Evolutionary conservation across 805 yeast species (phyloP), one percentile per base, ranked within the genome.

Genomic region (Lachancea lanzarotensis): DNA sequence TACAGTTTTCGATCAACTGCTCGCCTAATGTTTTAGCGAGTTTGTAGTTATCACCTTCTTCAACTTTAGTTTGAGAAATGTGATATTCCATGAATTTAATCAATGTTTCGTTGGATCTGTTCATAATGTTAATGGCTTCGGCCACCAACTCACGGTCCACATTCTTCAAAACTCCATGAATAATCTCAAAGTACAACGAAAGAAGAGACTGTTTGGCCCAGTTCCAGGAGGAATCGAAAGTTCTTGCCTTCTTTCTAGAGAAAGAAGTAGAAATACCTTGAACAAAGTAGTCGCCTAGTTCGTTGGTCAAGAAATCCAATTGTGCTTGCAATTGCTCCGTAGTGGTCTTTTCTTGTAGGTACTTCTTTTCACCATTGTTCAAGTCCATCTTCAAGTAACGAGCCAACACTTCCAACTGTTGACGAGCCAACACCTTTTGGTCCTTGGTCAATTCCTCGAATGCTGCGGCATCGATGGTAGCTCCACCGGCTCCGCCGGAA

Each of bases 191-290:
- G 72, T 86, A 93, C 87, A 93, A 83, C 40, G 89, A 79, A 56
- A 93, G 73, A 49, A 93, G 85, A 66, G 93, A 96, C 74, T 93
- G 98, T 69, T 97, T 86, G 39, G 98, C 97, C 98, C 98, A 93
- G 70, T 95, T 95, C 98, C 98, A 93, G 70, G 90, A 89, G 18
- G 97, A 89, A 70, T 93, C 98, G 68, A 91, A 93, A 44, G 84
- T 81, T 73, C 98, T 85, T 25, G 97, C 95, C 74, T 93, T 93
- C 70, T 85, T 77, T 50, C 91, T 76, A 27, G 96, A 85, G 72
- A 93, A 93, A 3, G 83, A 80, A 35, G 98, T 96, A 54, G 81
- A 74, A 58, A 93, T 83, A 64, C 98, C 98, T 47, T 81, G 77
- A 40, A 96, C 90, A 66, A 90, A 93, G 62, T 82, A 82, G 59